Evolutionary conservation across 768 basidiomycete species (phyloP), one percentile per base, ranked within the genome.

Genomic region (Tricholoma matsutake): DNA sequence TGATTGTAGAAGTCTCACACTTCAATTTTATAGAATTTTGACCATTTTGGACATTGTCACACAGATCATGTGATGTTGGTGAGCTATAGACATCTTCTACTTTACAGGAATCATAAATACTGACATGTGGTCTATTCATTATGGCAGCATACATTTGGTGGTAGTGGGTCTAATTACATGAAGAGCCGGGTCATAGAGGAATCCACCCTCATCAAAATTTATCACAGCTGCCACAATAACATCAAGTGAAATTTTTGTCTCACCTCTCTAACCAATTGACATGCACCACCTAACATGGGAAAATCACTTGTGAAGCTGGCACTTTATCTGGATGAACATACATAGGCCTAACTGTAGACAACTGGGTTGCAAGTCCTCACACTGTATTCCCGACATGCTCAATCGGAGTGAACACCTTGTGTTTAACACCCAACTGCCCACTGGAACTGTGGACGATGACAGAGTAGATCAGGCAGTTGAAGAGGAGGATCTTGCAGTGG

Each of bases 141-240:
- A 25, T 57, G 11, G 32, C 55, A 75, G 73, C 56, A 67, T 0
- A 72, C 73, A 0, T 72, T 77, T 58, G 72, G 70, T 1, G 76
- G 75, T 0, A 68, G 68, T 6, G 68, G 62, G 3, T 74, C 75
- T 4, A 79, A 77, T 58, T 64, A 66, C 16, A 74, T 65, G 1
- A 69, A 71, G 34, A 35, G 67, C 8, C 63, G 67, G 0, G 72
- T 79, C 16, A 54, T 75, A 8, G 58, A 65, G 14, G 72, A 76
- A 53, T 78, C 76, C 0, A 55, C 68, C 1, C 63, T 78, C 0
- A 71, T 78, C 29, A 65, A 75, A 7, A 61, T 73, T 13, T 78
- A 71, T 64, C 67, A 71, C 8, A 64, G 59, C 14, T 56, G 63
- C 11, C 64, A 64, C 6, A 34, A 56, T 0, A 67, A 69, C 20